Conservation (phyloP, 495 filamentous ascomycete species). For the Tuber borchii region DNA sequence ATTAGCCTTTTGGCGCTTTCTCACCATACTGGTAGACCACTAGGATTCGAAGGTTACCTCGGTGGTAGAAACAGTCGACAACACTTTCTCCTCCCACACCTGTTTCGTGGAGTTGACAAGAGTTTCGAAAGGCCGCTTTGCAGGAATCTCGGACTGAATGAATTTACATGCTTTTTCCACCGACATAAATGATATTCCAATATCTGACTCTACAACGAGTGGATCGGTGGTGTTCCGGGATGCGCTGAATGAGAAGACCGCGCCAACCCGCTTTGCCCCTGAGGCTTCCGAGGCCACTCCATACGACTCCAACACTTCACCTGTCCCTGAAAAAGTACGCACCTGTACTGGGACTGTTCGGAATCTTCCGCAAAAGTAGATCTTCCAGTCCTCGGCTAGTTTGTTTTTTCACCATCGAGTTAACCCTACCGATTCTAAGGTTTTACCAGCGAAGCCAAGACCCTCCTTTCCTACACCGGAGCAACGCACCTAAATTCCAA, state of each 20-base stretch:
- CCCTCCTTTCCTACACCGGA: constrained; percentile 23
- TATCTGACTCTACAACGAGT: constrained; percentile 53
- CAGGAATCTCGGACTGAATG: constrained; percentile 55
- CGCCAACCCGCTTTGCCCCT: constrained; percentile 45
- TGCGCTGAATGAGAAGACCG: constrained; percentile 45
- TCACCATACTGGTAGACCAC: neutral
- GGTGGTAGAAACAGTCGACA: constrained; percentile 57
- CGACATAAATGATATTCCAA: constrained; percentile 68
- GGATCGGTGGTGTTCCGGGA: constrained; percentile 17
- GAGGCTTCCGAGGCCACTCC: constrained; percentile 22
- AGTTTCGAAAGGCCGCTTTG: constrained; percentile 45
- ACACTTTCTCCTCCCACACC: constrained; percentile 56
- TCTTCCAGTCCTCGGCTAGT: constrained; percentile 51
- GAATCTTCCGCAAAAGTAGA: constrained; percentile 66
- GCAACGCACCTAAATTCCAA: constrained; percentile 53
- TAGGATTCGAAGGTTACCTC: constrained; percentile 36
- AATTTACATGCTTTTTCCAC: constrained; percentile 56
- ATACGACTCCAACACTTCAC: constrained; percentile 35
- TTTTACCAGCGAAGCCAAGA: constrained; percentile 13
- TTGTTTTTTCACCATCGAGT: neutral
- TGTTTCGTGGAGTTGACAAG: constrained; percentile 49
- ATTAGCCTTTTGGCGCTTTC: neutral
- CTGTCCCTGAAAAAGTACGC: constrained; percentile 51
- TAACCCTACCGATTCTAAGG: neutral
- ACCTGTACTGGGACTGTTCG: constrained; percentile 44